phyloP scores from a whole-genome alignment of 2,329 filamentous ascomycete species.

The Paramyrothecium sp. region DNA sequence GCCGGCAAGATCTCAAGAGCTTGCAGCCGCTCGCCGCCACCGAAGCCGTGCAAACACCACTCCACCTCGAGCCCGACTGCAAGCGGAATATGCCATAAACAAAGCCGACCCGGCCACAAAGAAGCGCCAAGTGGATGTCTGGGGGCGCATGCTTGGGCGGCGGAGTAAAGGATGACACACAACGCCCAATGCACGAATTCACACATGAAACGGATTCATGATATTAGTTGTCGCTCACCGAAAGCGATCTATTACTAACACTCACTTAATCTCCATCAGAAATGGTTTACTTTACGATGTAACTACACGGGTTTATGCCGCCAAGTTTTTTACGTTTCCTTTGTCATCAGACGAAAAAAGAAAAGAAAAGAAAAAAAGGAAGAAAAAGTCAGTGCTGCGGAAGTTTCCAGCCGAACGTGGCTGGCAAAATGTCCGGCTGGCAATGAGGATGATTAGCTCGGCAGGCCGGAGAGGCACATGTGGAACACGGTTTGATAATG shows the following conservation, averaged over 20 bases:
- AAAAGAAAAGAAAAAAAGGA: background rate
- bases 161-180: conserved; percentile 19
- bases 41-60: conserved; percentile 17
- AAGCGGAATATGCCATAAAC: conserved; percentile 2
- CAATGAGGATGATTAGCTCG: no score
- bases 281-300: background rate
- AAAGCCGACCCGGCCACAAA: conserved; percentile 10
- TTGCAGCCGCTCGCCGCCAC: conserved; percentile 1
- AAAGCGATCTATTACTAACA: background rate
- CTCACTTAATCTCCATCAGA: background rate
- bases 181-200: background rate
- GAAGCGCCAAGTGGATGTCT: conserved; percentile 31
- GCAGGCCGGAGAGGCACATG: background rate
- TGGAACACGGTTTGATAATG: background rate
- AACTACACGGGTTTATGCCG: background rate
- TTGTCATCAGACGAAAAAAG: background rate
- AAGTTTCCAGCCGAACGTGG: no score
- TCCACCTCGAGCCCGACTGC: conserved; percentile 16
- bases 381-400: background rate
- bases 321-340: background rate
- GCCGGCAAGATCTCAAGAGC: conserved; percentile 3
- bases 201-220: no score
- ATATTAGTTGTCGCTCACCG: background rate
- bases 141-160: conserved; percentile 36
- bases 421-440: no score